Conservation (phyloP, 148 eudicot species). For the Persicaria maculosa region DNA sequence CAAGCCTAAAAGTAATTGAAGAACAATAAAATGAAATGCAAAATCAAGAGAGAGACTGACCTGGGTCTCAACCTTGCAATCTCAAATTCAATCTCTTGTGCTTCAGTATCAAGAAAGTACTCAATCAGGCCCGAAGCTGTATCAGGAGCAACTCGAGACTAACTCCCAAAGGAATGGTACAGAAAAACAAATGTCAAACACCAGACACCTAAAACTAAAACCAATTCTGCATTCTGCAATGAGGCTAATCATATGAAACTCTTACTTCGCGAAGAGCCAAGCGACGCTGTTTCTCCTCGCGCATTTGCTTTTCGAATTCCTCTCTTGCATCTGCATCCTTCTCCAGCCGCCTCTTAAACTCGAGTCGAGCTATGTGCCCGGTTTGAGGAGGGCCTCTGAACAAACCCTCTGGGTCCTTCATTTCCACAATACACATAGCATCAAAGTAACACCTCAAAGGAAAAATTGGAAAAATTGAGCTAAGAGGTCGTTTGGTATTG, state of each 20-base stretch:
- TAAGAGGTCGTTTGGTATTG: too few relatives aligned
- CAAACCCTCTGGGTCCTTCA: slow-evolving; percentile 89
- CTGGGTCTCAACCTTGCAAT: slow-evolving; percentile 77
- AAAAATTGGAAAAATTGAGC: too few relatives aligned
- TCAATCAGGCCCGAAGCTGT: slow-evolving; percentile 50
- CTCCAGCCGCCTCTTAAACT: slow-evolving; percentile 56
- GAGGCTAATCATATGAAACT: neutral
- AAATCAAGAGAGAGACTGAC: slow-evolving; percentile 26
- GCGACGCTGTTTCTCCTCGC: slow-evolving; percentile 67
- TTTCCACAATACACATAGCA: slow-evolving; percentile 18
- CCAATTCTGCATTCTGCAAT: neutral
- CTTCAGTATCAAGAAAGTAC: slow-evolving; percentile 94
- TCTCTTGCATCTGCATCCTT: slow-evolving; percentile 71
- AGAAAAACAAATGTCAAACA: neutral
- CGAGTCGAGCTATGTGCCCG: slow-evolving; percentile 62
- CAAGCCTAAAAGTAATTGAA: neutral
- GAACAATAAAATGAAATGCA: neutral
- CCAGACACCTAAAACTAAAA: neutral
- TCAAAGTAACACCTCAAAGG: neutral
- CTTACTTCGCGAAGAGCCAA: slow-evolving; percentile 54
- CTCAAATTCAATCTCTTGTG: slow-evolving; percentile 89
- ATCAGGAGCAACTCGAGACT: slow-evolving; percentile 78
- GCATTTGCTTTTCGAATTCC: slow-evolving; percentile 58
- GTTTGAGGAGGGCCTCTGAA: slow-evolving; percentile 46
- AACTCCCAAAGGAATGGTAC: neutral